Percentiles rank a stretch among this genome's conserved stretches.
phyloP scores from a whole-genome alignment of 768 basidiomycete genomes.

The Phlegmacium glaucopus region DNA sequence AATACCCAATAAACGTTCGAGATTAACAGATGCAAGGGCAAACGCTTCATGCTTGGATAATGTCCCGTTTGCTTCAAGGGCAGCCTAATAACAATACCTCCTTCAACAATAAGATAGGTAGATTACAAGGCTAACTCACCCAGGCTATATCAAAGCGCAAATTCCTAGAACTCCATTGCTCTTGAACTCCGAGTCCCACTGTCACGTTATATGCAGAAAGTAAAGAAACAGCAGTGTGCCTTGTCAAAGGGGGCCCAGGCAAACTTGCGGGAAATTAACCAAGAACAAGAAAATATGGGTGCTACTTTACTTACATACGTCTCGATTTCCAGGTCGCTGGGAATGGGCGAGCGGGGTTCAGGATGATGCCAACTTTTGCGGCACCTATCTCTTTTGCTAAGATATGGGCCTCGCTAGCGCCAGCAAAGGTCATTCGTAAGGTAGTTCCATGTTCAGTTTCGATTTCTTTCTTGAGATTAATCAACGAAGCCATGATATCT shows the following conservation, averaged over 20 bases:
- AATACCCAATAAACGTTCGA: slow-evolving; percentile 41
- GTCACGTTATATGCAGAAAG: slow-evolving; percentile 66
- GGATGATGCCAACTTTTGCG: slow-evolving; percentile 67
- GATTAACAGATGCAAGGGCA: slow-evolving; percentile 38
- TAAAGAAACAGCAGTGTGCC: slow-evolving; percentile 50
- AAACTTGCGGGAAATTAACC: slow-evolving; percentile 22
- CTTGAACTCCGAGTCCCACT: slow-evolving; percentile 59
- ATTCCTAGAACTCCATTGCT: slow-evolving; percentile 57
- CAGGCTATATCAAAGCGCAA: slow-evolving; percentile 75
- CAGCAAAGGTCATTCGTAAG: slow-evolving; percentile 48
- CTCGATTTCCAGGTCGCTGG: slow-evolving; percentile 64
- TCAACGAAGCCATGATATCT: slow-evolving; percentile 65
- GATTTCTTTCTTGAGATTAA: slow-evolving; percentile 61
- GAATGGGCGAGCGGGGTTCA: slow-evolving; percentile 65
- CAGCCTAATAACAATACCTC: slow-evolving; percentile 8
- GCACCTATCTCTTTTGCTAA: slow-evolving; percentile 69
- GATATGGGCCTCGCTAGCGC: slow-evolving; percentile 67
- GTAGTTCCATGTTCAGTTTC: slow-evolving; percentile 38
- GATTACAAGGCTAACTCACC: slow-evolving; percentile 38
- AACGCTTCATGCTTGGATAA: slow-evolving; percentile 32
- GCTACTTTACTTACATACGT: slow-evolving; percentile 43
- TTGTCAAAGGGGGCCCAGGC: slow-evolving; percentile 40
- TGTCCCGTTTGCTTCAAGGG: slow-evolving; percentile 17
- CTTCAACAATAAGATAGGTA: not conserved
- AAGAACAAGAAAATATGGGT: not conserved